These are phyloP conservation scores for Croton setiger DNA, from an alignment of 441 rosid species.

Conservation along the genomic window DNA sequence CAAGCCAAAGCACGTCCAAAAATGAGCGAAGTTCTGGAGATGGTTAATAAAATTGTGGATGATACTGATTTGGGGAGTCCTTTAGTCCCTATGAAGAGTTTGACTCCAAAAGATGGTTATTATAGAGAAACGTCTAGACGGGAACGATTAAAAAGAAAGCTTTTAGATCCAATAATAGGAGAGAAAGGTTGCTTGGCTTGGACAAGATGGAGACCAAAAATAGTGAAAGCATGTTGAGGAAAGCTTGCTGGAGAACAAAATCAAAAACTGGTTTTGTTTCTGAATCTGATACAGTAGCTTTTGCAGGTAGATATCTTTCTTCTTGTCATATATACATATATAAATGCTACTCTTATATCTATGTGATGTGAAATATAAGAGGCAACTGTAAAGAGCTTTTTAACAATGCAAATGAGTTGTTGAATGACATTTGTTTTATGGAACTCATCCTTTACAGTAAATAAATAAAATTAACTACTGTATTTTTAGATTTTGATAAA, in stretches of 20 bases:
- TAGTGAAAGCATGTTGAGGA: slow-evolving; percentile 29
- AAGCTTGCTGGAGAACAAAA: neutral
- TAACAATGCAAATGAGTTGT: neutral
- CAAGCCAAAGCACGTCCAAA: slow-evolving; percentile 71
- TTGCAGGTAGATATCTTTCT: neutral
- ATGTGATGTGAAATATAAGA: neutral
- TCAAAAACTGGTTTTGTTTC: neutral
- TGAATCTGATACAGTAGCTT: neutral
- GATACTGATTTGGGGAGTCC: slow-evolving; percentile 35
- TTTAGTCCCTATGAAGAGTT: slow-evolving; percentile 35
- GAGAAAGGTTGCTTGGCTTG: slow-evolving; percentile 51
- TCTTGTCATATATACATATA: slow-evolving; percentile 3
- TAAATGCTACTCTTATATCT: neutral
- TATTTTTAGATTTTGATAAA: too few species aligned
- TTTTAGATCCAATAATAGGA: slow-evolving; percentile 40
- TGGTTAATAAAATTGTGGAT: slow-evolving; percentile 52
- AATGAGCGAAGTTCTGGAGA: slow-evolving; percentile 69
- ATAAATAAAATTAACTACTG: neutral
- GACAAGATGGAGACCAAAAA: slow-evolving; percentile 50
- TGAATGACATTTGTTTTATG: neutral
- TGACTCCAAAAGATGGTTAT: slow-evolving; percentile 27
- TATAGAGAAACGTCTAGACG: slow-evolving; percentile 32
- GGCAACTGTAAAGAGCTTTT: slow-evolving; percentile 6
- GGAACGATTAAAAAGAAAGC: slow-evolving; percentile 43
- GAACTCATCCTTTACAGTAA: neutral